Percentiles rank a stretch among this genome's conserved stretches.
Conservation (phyloP, 352 stramenopile species). For the Globisporangium orthogonon region DNA sequence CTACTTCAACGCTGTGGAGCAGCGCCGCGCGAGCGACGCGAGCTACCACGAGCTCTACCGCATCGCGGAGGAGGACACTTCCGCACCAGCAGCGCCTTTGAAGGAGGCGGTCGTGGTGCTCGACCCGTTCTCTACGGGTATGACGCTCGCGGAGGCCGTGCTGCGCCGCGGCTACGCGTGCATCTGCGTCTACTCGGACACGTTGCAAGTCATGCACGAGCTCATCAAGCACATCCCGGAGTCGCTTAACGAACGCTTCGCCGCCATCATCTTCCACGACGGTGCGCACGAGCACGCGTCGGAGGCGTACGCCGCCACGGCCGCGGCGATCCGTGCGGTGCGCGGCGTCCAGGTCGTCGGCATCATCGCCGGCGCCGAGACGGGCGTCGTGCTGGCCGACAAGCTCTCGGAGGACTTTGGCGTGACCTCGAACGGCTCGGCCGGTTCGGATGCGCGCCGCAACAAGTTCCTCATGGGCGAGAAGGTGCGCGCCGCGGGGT, state of each 20-base stretch:
- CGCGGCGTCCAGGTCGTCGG: constrained; percentile 52
- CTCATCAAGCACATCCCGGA: constrained; percentile 62
- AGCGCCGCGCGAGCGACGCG: constrained; percentile 37
- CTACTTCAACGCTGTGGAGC: constrained; percentile 80
- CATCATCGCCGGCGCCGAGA: constrained; percentile 90
- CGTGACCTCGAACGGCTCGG: constrained; percentile 83
- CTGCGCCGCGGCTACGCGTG: constrained; percentile 79
- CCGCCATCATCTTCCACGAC: constrained; percentile 70
- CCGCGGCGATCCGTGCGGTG: constrained; percentile 27
- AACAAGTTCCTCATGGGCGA: constrained; percentile 91
- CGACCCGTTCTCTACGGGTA: constrained; percentile 94
- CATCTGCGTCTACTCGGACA: constrained; percentile 77
- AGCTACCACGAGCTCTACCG: constrained; percentile 38
- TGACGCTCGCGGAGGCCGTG: constrained; percentile 87
- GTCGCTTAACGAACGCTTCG: constrained; percentile 41
- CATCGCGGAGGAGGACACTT: constrained; percentile 31
- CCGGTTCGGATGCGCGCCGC: constrained; percentile 68
- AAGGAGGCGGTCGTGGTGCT: constrained; percentile 89
- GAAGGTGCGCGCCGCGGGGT: constrained; percentile 57
- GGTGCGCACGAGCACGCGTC: constrained; percentile 25
- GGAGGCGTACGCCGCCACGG: constrained; percentile 28
- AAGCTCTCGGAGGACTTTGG: constrained; percentile 83
- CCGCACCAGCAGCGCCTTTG: constrained; percentile 7
- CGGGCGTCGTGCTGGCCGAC: constrained; percentile 90
- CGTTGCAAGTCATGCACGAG: constrained; percentile 62